Evolutionary conservation across 306 rosid genomes (phyloP).

Genomic region (Erythrophleum fordii): DNA sequence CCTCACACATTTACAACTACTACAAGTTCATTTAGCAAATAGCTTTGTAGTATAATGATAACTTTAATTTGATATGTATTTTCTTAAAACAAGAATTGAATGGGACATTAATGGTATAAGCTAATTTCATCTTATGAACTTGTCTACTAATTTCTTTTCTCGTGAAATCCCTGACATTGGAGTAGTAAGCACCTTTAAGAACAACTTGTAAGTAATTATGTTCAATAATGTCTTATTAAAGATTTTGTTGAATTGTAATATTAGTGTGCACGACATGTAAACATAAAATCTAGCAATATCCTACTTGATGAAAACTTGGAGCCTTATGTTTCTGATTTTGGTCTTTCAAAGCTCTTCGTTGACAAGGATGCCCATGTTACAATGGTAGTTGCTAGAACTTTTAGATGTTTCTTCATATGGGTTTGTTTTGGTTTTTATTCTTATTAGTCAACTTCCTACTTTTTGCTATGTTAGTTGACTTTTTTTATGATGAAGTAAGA

Average conservation of each 20-base stretch:
- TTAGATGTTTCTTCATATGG: too few relatives aligned
- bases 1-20: slow-evolving; percentile 60
- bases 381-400: slow-evolving; percentile 97
- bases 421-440: too few relatives aligned
- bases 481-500: too few relatives aligned
- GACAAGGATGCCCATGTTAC: slow-evolving; percentile 96
- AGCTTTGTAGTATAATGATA: slow-evolving; percentile 4
- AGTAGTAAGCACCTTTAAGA: slow-evolving; percentile 82
- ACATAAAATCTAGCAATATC: slow-evolving; percentile 95
- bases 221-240: not conserved
- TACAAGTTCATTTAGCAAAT: slow-evolving; percentile 61
- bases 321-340: slow-evolving; percentile 91
- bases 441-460: too few relatives aligned
- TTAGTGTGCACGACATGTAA: not conserved
- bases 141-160: slow-evolving; percentile 87
- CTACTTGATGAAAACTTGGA: slow-evolving; percentile 89
- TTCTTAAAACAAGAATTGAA: not conserved
- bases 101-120: not conserved
- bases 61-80: not conserved
- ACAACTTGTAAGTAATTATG: slow-evolving; percentile 64
- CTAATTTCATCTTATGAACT: slow-evolving; percentile 65
- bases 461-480: too few relatives aligned
- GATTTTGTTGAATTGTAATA: too few relatives aligned
- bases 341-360: slow-evolving; percentile 92
- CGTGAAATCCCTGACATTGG: slow-evolving; percentile 97